phyloP scores from a whole-genome alignment of 805 yeast species.

The Metschnikowia koreensis region DNA sequence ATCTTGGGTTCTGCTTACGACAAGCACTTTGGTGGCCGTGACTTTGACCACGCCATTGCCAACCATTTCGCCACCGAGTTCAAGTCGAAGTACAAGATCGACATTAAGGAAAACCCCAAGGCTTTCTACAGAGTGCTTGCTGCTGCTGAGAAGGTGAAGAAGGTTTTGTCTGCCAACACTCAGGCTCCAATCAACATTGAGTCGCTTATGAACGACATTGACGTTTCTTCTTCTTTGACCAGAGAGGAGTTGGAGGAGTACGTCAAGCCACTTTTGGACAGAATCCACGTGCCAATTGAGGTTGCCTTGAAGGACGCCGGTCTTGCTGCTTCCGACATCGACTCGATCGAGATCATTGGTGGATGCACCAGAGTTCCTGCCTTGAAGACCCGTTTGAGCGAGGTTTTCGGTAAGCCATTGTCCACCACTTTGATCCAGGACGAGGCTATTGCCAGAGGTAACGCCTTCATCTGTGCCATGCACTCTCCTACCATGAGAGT shows the following conservation, averaged over 20 bases:
- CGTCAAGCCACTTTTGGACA: conserved; percentile 75
- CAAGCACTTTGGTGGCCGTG: conserved; percentile 98
- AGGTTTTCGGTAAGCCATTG: conserved; percentile 60
- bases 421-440: conserved; percentile 97
- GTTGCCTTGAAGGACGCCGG: conserved; percentile 80
- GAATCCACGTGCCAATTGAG: conserved; percentile 76
- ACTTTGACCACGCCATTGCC: conserved; percentile 90
- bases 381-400: conserved; percentile 76
- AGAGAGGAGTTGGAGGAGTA: conserved; percentile 93
- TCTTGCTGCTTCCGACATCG: conserved; percentile 68
- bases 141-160: conserved; percentile 91
- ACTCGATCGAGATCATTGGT: conserved; percentile 93
- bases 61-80: conserved; percentile 93
- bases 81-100: conserved; percentile 88
- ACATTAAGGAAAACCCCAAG: conserved; percentile 86
- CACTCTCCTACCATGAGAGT: conserved; percentile 99
- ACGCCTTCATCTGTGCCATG: conserved; percentile 97
- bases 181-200: conserved; percentile 93
- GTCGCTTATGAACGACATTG: conserved; percentile 96
- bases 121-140: conserved; percentile 90
- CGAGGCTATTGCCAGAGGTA: conserved; percentile 99
- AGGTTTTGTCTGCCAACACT: conserved; percentile 93
- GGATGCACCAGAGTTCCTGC: conserved; percentile 98
- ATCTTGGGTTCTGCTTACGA: conserved; percentile 89
- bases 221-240: conserved; percentile 82